Conservation (phyloP, 1,284 basidiomycete species). For the Schizopora paradoxa region DNA sequence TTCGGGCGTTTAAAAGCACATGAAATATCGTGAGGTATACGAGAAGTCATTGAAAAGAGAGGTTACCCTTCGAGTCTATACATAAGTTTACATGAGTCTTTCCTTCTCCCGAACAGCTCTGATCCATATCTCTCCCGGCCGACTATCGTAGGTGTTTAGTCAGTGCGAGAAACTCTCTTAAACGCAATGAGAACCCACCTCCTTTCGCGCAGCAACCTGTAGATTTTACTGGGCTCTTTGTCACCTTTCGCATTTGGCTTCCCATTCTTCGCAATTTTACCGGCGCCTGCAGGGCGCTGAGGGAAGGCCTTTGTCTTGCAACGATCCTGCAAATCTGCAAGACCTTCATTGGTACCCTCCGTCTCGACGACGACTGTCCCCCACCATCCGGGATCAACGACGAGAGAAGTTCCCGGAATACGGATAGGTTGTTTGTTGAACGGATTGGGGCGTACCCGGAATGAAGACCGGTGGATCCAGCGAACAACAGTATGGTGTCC, state of each 20-base stretch:
- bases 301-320: conserved; percentile 64
- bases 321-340: conserved; percentile 69
- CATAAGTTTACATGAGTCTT: conserved; percentile 39
- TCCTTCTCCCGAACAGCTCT: conserved; percentile 61
- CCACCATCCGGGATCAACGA: conserved; percentile 73
- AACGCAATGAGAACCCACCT: conserved; percentile 46
- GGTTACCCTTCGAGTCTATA: too few species aligned
- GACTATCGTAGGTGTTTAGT: conserved; percentile 37
- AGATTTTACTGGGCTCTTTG: conserved; percentile 53
- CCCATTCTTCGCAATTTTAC: conserved; percentile 27
- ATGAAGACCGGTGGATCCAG: conserved; percentile 75
- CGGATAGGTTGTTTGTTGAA: conserved; percentile 33
- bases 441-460: conserved; percentile 48
- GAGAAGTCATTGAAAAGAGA: too few species aligned
- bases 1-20: too few species aligned
- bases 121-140: conserved; percentile 79
- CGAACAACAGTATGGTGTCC: conserved; percentile 71
- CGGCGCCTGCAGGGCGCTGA: conserved; percentile 36
- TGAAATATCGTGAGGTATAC: too few species aligned
- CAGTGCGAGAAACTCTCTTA: conserved; percentile 22
- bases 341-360: conserved; percentile 77
- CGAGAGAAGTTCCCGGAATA: conserved; percentile 47
- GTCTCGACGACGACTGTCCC: conserved; percentile 75
- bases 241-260: conserved; percentile 34
- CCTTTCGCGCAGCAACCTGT: conserved; percentile 65